Conservation (phyloP, 1,284 basidiomycete genomes). For the Cryptococcus floricola region DNA sequence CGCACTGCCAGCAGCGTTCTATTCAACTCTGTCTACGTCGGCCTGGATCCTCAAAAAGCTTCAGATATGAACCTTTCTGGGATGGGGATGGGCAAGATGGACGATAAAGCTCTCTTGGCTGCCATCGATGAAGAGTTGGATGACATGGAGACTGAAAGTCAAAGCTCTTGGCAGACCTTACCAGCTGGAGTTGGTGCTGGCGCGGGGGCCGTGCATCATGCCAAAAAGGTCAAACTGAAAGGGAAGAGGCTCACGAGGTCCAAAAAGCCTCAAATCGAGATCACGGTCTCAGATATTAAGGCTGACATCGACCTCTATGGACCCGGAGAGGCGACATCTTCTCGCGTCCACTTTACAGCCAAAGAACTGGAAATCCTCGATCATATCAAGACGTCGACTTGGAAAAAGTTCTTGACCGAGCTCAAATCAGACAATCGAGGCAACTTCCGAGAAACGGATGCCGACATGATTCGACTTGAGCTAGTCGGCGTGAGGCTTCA, state of each 20-base stretch:
- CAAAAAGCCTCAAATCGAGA: constrained; percentile 75
- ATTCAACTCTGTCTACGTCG: constrained; percentile 91
- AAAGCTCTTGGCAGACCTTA: constrained; percentile 83
- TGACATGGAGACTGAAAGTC: constrained; percentile 62
- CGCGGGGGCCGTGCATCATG: constrained; percentile 24
- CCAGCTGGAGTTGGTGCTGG: constrained; percentile 48
- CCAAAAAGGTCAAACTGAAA: constrained; percentile 43
- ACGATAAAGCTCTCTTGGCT: constrained; percentile 71
- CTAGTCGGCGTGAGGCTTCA: constrained; percentile 69
- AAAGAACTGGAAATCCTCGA: constrained; percentile 84
- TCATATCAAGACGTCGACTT: constrained; percentile 96
- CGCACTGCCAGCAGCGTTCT: constrained; percentile 64
- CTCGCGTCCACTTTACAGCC: constrained; percentile 63
- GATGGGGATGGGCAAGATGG: constrained; percentile 56
- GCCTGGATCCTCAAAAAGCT: constrained; percentile 61
- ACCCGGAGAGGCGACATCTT: constrained; percentile 56
- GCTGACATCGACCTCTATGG: constrained; percentile 66
- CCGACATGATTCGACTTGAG: constrained; percentile 88
- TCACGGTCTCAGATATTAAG: constrained; percentile 64
- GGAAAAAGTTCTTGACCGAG: constrained; percentile 92
- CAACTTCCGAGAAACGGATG: constrained; percentile 79
- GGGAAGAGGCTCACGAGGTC: constrained; percentile 62
- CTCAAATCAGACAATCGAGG: constrained; percentile 76
- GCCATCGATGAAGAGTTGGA: constrained; percentile 84
- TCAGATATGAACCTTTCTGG: constrained; percentile 27